Evolutionary conservation across 495 filamentous ascomycete species (phyloP).

Genomic region (Glarea lozoyensis): DNA sequence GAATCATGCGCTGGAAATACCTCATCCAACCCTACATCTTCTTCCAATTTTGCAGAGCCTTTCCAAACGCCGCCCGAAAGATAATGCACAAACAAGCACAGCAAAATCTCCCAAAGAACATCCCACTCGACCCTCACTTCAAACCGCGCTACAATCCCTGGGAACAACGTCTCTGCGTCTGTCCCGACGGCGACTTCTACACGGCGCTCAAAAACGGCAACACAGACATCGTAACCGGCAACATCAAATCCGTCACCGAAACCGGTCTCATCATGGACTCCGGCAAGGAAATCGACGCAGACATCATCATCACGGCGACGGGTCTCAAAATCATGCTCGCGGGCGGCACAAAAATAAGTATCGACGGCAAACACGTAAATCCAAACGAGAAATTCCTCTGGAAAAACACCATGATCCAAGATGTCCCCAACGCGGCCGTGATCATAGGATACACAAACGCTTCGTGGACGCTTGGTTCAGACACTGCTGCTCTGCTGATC

Average conservation of each 20-base stretch:
- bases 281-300: slow-evolving; percentile 49
- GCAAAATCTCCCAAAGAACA: slow-evolving; percentile 41
- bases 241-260: slow-evolving; percentile 53
- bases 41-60: slow-evolving; percentile 46
- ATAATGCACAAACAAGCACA: slow-evolving; percentile 34
- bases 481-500: slow-evolving; percentile 22
- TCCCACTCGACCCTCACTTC: slow-evolving; percentile 60
- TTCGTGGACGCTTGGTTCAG: slow-evolving; percentile 35
- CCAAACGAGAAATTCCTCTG: slow-evolving; percentile 27
- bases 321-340: slow-evolving; percentile 41
- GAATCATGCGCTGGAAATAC: slow-evolving; percentile 29
- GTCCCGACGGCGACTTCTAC: slow-evolving; percentile 69
- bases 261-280: slow-evolving; percentile 48
- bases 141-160: slow-evolving; percentile 62
- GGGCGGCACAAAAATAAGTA: slow-evolving; percentile 21
- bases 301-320: slow-evolving; percentile 71
- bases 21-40: slow-evolving; percentile 17
- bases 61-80: slow-evolving; percentile 40
- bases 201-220: slow-evolving; percentile 45
- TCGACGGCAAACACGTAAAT: slow-evolving; percentile 23
- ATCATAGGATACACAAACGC: slow-evolving; percentile 32
- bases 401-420: slow-evolving; percentile 33
- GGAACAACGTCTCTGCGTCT: slow-evolving; percentile 65
- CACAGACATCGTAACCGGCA: slow-evolving; percentile 56
- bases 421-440: slow-evolving; percentile 29